phyloP scores from a whole-genome alignment of 495 filamentous ascomycete species.

The Oleoguttula mirabilis region DNA sequence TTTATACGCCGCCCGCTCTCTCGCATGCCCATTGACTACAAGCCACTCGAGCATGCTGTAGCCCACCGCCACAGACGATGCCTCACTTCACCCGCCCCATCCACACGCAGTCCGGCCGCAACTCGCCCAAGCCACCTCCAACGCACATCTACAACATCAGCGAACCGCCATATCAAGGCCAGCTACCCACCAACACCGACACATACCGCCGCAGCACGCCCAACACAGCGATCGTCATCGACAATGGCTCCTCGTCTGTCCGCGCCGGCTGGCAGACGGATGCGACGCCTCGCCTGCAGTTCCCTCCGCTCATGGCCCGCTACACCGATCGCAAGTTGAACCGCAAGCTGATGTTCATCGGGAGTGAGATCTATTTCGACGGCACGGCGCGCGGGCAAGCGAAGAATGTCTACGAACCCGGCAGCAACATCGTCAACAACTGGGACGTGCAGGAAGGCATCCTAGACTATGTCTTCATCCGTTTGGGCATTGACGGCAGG shows the following conservation, averaged over 20 bases:
- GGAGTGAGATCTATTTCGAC: conserved; percentile 83
- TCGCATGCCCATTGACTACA: no score
- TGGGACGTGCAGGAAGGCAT: conserved; percentile 95
- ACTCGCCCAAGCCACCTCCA: conserved; percentile 38
- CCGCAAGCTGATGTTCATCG: conserved; percentile 80
- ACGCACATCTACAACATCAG: conserved; percentile 43
- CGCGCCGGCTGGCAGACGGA: conserved; percentile 96
- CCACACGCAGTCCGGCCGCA: conserved; percentile 7
- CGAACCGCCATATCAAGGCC: conserved; percentile 71
- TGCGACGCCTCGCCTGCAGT: conserved; percentile 56
- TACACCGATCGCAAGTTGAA: conserved; percentile 87
- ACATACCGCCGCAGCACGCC: conserved; percentile 41
- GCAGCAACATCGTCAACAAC: conserved; percentile 81
- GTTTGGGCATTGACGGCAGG: conserved; percentile 70
- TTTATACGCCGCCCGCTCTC: no score
- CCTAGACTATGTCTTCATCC: conserved; percentile 83
- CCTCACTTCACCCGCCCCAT: conserved; percentile 18
- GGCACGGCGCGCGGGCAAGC: conserved; percentile 85
- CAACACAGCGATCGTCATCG: conserved; percentile 79
- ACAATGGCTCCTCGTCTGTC: conserved; percentile 87
- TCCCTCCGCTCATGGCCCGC: conserved; percentile 83
- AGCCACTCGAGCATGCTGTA: neutral
- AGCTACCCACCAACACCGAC: conserved; percentile 50
- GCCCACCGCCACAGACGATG: no score
- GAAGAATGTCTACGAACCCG: conserved; percentile 80